A percentile compares a stretch with the other conserved stretches of the same genome.
Evolutionary conservation across 768 basidiomycete species (phyloP).

Genomic region (Boletus reticulatus): DNA sequence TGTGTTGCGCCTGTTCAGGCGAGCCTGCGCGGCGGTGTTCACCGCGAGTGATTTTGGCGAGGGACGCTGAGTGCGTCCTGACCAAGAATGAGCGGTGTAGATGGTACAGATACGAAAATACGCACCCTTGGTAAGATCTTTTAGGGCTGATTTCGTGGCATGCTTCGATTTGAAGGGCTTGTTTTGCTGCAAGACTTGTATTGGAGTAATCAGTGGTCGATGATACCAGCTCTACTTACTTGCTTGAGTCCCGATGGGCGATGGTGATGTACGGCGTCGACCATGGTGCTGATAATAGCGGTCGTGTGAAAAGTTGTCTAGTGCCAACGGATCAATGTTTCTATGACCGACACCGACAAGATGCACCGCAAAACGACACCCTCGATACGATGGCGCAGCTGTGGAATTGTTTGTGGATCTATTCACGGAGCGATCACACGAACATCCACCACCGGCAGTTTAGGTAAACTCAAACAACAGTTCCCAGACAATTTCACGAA

Average conservation of each 20-base stretch:
- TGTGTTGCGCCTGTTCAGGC: conserved; percentile 77
- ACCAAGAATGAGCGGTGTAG: background rate
- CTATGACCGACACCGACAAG: no score
- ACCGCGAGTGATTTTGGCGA: conserved; percentile 51
- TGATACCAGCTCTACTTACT: conserved; percentile 34
- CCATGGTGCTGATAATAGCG: no score
- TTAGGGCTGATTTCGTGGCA: conserved; percentile 80
- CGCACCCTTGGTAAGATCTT: conserved; percentile 81
- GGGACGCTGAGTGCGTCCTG: conserved; percentile 58
- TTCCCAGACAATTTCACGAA: no score
- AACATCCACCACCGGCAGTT: no score
- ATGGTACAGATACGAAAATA: background rate
- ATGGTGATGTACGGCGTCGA: conserved; percentile 43
- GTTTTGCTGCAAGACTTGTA: conserved; percentile 57
- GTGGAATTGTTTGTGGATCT: no score
- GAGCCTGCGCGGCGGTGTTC: conserved; percentile 61
- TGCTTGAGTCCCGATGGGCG: conserved; percentile 84
- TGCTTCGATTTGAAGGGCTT: conserved; percentile 93
- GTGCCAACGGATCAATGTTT: no score
- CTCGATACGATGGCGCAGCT: no score
- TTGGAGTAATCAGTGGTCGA: background rate
- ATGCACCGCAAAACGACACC: no score
- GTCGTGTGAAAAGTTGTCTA: no score
- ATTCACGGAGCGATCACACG: no score
- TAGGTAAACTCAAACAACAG: no score